Percentiles rank a stretch among this genome's conserved stretches.
phyloP scores from a whole-genome alignment of 2,329 filamentous ascomycete species.

The Pseudocercospora pini-densiflorae region DNA sequence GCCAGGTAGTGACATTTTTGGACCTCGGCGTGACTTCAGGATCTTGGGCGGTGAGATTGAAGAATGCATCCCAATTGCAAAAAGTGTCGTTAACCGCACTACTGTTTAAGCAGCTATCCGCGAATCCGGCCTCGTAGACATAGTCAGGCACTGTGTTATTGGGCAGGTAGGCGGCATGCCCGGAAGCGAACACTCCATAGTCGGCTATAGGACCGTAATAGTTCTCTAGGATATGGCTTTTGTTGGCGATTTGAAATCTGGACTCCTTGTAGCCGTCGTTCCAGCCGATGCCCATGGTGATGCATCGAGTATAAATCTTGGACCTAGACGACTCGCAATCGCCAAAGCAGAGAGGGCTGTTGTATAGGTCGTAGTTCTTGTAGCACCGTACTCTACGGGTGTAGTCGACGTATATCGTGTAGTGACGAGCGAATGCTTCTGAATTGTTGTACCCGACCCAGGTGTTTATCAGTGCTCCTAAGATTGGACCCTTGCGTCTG shows the following conservation, averaged over 20 bases:
- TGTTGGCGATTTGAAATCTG: neutral
- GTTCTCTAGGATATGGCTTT: slow-evolving; percentile 3
- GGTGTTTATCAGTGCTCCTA: slow-evolving; percentile 17
- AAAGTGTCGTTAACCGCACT: neutral
- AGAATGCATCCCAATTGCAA: slow-evolving; percentile 26
- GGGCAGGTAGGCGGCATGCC: slow-evolving; percentile 27
- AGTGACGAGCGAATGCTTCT: neutral
- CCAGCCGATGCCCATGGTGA: slow-evolving; percentile 28
- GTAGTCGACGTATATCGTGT: neutral
- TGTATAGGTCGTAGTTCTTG: slow-evolving; percentile 13
- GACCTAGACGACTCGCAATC: neutral
- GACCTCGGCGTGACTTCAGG: neutral
- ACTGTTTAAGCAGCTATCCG: too few relatives aligned
- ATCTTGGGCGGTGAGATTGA: neutral
- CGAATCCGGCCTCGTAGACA: neutral
- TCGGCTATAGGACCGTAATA: neutral
- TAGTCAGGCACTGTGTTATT: slow-evolving; percentile 2
- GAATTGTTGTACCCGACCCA: slow-evolving; percentile 7
- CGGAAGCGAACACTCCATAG: slow-evolving; percentile 25
- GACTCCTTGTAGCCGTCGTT: slow-evolving; percentile 18
- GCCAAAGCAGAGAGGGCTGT: neutral
- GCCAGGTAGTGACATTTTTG: neutral
- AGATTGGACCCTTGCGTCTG: slow-evolving; percentile 20
- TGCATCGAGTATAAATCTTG: slow-evolving; percentile 29
- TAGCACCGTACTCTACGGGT: slow-evolving; percentile 18